Base-by-base conservation (phyloP, 106 monocot species). In the Alisma plantagoaquatica region DNA sequence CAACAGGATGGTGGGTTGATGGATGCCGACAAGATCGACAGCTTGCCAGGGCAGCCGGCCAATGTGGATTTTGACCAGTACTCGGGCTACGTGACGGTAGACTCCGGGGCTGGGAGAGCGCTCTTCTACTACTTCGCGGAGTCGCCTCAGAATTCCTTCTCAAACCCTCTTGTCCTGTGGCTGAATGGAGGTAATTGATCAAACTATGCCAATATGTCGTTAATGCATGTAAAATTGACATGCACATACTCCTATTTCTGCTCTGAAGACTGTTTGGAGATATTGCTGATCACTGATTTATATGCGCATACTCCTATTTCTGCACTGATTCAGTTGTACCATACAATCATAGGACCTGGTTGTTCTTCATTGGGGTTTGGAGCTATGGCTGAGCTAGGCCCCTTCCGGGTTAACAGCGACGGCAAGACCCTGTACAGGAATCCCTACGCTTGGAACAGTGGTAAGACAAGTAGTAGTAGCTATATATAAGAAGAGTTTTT, bases 121-220 rank as follows among this genome's bases (percentile, higher is more conserved):
- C 50, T 76, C 27, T 76, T 76, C 61, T 76, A 76, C 48, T 76
- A 66, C 66, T 71, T 71, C 15, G 56, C 25, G 3, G 70, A 70
- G 70, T 32, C 76, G 0, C 14, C 46, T 0, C 41, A 2, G 3
- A 8, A 50, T 15, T 4, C 46, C 2, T 14, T 53, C 1, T 27
- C 43, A 3, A 52, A 52, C 23, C 76, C 76, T 0, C 54, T 76
- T 0, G 14, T 76, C 15, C n/a, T 76, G 18, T 76, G 76, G 76
- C 54, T 76, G 17, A 76, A 71, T 23, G 76, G 76, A 61, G 76
- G 72, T 70, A 49, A 26, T 28, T 43, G 19, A 4, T 43, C 8
- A 14, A 14, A 19, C 43, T 2, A 19, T n/a, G 43, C 15, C 19
- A 3, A 43, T 2, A 2, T 3, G 17, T 43, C 43, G 2, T 14